Percentiles rank a stretch among this genome's conserved stretches.
Evolutionary conservation across 73 alveolate genomes (phyloP).

Genomic region (Blepharisma stoltei): DNA sequence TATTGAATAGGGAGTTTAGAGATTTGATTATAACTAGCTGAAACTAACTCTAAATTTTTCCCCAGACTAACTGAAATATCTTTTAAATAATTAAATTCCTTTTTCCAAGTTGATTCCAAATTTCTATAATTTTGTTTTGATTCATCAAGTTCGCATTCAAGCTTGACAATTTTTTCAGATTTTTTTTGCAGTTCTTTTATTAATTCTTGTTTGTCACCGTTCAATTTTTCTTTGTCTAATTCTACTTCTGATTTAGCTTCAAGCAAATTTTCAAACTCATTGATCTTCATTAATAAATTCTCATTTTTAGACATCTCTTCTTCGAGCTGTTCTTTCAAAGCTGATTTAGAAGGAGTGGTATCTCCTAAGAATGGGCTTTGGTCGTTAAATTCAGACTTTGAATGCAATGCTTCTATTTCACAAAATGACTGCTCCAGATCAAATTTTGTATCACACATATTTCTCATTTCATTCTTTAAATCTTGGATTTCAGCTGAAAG

Average conservation of each 20-base stretch:
- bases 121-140: background rate
- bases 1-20: too few relatives aligned
- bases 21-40: too few relatives aligned
- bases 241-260: background rate
- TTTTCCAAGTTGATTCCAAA: background rate
- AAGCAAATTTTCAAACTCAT: background rate
- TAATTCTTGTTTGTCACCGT: background rate
- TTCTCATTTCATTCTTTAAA: background rate
- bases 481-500: background rate
- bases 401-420: background rate
- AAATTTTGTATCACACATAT: background rate
- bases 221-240: background rate
- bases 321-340: background rate
- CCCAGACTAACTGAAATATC: background rate
- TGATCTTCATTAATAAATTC: background rate
- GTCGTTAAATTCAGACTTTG: background rate
- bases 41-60: too few relatives aligned
- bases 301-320: background rate
- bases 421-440: background rate
- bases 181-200: conserved; percentile 2
- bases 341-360: background rate
- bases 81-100: background rate
- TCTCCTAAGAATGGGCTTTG: background rate
- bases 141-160: background rate
- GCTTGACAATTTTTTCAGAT: conserved; percentile 1